These are phyloP conservation scores for Colletotrichum euphorbiae DNA, from an alignment of 2,329 filamentous ascomycete species.

Conservation along the genomic window DNA sequence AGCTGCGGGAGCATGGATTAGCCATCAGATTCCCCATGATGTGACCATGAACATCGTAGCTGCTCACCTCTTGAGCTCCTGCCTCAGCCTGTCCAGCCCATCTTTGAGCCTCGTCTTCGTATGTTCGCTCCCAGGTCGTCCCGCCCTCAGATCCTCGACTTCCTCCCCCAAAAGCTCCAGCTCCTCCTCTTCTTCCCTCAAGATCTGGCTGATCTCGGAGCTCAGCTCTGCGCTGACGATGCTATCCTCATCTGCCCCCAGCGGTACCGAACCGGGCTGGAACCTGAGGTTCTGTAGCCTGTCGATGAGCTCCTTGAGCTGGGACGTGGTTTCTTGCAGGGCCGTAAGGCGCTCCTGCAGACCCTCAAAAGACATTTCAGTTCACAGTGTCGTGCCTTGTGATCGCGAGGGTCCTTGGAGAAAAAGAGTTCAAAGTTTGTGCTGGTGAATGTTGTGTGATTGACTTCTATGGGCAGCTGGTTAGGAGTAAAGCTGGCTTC, in stretches of 20 bases:
- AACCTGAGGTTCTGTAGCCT: constrained; percentile 69
- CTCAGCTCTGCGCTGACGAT: constrained; percentile 77
- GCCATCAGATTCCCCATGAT: constrained; percentile 37
- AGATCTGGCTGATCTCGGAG: constrained; percentile 80
- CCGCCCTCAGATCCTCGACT: constrained; percentile 73
- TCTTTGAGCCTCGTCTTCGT: constrained; percentile 75
- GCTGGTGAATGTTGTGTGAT: background rate
- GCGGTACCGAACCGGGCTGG: constrained; percentile 67
- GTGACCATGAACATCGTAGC: background rate
- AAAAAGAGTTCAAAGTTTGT: no score
- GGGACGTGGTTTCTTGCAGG: constrained; percentile 70
- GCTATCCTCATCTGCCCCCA: constrained; percentile 60
- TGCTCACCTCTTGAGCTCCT: constrained; percentile 77
- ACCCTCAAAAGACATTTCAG: constrained; percentile 66
- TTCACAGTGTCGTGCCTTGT: background rate
- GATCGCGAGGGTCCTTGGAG: background rate
- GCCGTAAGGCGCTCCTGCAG: constrained; percentile 70
- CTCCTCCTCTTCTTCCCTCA: constrained; percentile 85
- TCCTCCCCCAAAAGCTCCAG: constrained; percentile 85
- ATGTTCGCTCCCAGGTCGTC: constrained; percentile 63
- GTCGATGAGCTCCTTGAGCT: constrained; percentile 69
- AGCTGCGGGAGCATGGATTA: constrained; percentile 49
- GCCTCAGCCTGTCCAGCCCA: constrained; percentile 72
- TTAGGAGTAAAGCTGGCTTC: constrained; percentile 41
- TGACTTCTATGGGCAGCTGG: background rate